A percentile compares a stretch with the other conserved stretches of the same genome.
phyloP scores from a whole-genome alignment of 345 rosid species.

The Citrus medica region DNA sequence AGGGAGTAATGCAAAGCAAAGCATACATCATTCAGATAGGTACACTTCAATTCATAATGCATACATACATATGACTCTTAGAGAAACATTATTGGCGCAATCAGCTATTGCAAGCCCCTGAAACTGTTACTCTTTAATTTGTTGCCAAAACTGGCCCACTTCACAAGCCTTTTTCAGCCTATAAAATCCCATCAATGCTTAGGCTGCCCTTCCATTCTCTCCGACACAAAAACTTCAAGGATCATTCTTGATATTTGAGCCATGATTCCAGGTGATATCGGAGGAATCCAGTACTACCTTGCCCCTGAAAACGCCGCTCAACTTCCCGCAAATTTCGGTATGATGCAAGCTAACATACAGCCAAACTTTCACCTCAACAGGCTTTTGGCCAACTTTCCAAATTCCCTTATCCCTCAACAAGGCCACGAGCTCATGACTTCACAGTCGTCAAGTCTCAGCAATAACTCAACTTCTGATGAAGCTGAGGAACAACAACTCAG shows the following conservation, averaged over 20 bases:
- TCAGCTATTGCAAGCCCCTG: slow-evolving; percentile 22
- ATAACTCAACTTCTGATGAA: slow-evolving; percentile 81
- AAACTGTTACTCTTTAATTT: slow-evolving; percentile 5
- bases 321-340: slow-evolving; percentile 33
- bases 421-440: slow-evolving; percentile 30
- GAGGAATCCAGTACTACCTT: slow-evolving; percentile 42
- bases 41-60: slow-evolving; percentile 5
- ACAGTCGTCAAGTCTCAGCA: slow-evolving; percentile 49
- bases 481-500: slow-evolving; percentile 59
- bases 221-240: slow-evolving; percentile 11
- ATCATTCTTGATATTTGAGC: slow-evolving; percentile 8
- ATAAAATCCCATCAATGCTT: slow-evolving; percentile 42
- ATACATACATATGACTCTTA: not conserved
- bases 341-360: slow-evolving; percentile 29
- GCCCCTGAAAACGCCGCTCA: slow-evolving; percentile 33
- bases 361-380: slow-evolving; percentile 47
- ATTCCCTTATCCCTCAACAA: slow-evolving; percentile 30
- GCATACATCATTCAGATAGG: not conserved
- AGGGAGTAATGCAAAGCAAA: not conserved
- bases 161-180: slow-evolving; percentile 26
- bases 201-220: slow-evolving; percentile 30
- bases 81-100: slow-evolving; percentile 5
- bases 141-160: slow-evolving; percentile 33
- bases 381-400: slow-evolving; percentile 32
- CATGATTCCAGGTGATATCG: slow-evolving; percentile 55